Conservation (phyloP, 2,329 filamentous ascomycete species). For the Apiospora arundinis region DNA sequence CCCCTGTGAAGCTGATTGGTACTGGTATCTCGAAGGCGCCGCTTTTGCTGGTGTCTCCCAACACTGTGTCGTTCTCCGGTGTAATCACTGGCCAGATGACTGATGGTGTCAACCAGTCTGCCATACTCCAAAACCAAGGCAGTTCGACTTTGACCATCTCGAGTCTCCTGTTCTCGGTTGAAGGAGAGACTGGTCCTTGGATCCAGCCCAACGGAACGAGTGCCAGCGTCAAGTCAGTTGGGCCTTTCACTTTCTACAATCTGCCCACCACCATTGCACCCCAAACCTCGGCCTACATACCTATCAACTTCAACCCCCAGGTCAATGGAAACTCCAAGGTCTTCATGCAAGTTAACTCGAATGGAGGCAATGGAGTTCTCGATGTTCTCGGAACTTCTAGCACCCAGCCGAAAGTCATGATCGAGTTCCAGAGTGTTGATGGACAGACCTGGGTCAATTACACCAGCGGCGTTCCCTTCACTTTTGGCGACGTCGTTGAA, state of each 20-base stretch:
- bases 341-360: constrained; percentile 54
- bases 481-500: constrained; percentile 61
- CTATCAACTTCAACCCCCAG: constrained; percentile 54
- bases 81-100: constrained; percentile 51
- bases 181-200: constrained; percentile 53
- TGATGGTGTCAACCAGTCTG: constrained; percentile 48
- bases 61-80: constrained; percentile 55
- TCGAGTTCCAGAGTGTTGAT: constrained; percentile 62
- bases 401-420: constrained; percentile 52
- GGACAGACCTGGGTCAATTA: constrained; percentile 58
- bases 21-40: constrained; percentile 53
- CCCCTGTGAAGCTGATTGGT: constrained; percentile 54
- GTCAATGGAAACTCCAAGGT: constrained; percentile 54
- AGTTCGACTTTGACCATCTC: constrained; percentile 51
- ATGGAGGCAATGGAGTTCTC: constrained; percentile 56
- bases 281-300: constrained; percentile 47
- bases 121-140: constrained; percentile 58
- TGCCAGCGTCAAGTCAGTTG: constrained; percentile 45
- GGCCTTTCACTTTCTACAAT: constrained; percentile 54
- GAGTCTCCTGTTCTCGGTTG: constrained; percentile 50
- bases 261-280: constrained; percentile 53
- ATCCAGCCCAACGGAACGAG: constrained; percentile 43
- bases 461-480: constrained; percentile 50
- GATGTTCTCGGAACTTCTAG: constrained; percentile 57
- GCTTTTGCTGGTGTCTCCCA: constrained; percentile 54